These are phyloP conservation scores for Pythium brachiatum DNA, from an alignment of 352 stramenopile species.

Conservation along the genomic window DNA sequence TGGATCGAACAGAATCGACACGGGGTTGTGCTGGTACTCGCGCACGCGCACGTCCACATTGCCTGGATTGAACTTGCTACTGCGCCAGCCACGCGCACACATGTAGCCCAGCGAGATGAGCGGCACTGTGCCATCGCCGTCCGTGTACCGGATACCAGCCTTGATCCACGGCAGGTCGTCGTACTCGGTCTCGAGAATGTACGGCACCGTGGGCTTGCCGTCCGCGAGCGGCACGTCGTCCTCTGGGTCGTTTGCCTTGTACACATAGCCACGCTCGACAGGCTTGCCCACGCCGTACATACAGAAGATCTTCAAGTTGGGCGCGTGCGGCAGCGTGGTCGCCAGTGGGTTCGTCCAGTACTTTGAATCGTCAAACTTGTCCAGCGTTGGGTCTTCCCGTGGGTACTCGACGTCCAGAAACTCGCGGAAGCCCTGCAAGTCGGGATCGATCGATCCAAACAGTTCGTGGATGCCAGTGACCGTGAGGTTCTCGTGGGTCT, in stretches of 20 bases:
- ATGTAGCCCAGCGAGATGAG: slow-evolving; percentile 94
- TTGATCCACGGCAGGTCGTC: slow-evolving; percentile 70
- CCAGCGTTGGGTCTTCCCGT: slow-evolving; percentile 35
- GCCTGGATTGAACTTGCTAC: slow-evolving; percentile 83
- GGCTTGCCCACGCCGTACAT: slow-evolving; percentile 92
- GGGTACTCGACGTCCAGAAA: slow-evolving; percentile 46
- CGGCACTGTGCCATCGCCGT: slow-evolving; percentile 93
- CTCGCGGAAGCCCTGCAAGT: slow-evolving; percentile 42
- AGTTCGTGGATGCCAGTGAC: slow-evolving; percentile 42
- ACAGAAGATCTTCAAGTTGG: slow-evolving; percentile 93
- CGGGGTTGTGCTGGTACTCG: slow-evolving; percentile 71
- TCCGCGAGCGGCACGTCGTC: slow-evolving; percentile 35
- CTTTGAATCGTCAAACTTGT: slow-evolving; percentile 55
- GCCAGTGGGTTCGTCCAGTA: slow-evolving; percentile 90
- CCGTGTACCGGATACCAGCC: slow-evolving; percentile 78
- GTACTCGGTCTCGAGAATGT: slow-evolving; percentile 59
- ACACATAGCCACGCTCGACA: slow-evolving; percentile 85
- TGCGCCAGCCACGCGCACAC: slow-evolving; percentile 87
- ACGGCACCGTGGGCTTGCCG: slow-evolving; percentile 52
- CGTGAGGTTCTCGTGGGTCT: slow-evolving; percentile 54
- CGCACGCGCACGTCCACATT: slow-evolving; percentile 83
- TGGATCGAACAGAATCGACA: slow-evolving; percentile 72
- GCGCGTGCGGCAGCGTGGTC: slow-evolving; percentile 84
- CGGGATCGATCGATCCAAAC: slow-evolving; percentile 44
- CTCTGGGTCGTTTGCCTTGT: slow-evolving; percentile 43